Evolutionary conservation across 106 monocot genomes (phyloP).

Genomic region (Chionographis japonica): DNA sequence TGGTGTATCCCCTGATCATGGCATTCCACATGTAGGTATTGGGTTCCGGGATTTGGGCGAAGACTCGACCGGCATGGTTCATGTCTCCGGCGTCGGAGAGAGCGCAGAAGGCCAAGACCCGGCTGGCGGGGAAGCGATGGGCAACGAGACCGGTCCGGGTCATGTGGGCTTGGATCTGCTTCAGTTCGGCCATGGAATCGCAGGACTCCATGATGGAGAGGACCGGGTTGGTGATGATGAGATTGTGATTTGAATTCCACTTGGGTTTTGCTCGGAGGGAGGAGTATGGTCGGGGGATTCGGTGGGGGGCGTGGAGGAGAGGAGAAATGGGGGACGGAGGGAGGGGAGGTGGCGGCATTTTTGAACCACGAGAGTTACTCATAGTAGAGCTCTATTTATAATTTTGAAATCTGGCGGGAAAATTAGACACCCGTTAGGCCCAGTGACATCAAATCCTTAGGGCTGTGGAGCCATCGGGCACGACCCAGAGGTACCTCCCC

Average conservation of each 20-base stretch:
- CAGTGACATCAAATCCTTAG: no score
- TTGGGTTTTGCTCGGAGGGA: slow-evolving; percentile 16
- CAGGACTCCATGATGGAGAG: slow-evolving; percentile 58
- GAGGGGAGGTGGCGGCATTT: neutral
- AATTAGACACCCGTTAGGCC: no score
- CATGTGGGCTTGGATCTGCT: slow-evolving; percentile 66
- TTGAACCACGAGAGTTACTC: no score
- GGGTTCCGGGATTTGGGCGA: slow-evolving; percentile 22
- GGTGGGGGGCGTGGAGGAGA: neutral
- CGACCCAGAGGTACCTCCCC: no score
- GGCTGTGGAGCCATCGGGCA: no score
- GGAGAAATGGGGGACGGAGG: neutral
- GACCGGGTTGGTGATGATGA: slow-evolving; percentile 56
- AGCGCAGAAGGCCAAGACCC: slow-evolving; percentile 63
- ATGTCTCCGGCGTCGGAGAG: slow-evolving; percentile 43
- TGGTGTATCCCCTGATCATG: slow-evolving; percentile 53
- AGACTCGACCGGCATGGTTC: slow-evolving; percentile 38
- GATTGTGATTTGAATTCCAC: slow-evolving; percentile 61
- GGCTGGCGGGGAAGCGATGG: slow-evolving; percentile 64
- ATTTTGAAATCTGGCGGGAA: no score
- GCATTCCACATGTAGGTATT: slow-evolving; percentile 57
- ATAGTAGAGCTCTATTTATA: no score
- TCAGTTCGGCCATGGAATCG: slow-evolving; percentile 46
- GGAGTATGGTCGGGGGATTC: no score
- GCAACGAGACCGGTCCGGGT: slow-evolving; percentile 41